Conservation (phyloP, 768 basidiomycete genomes). For the Guyanaporus albipodus region DNA sequence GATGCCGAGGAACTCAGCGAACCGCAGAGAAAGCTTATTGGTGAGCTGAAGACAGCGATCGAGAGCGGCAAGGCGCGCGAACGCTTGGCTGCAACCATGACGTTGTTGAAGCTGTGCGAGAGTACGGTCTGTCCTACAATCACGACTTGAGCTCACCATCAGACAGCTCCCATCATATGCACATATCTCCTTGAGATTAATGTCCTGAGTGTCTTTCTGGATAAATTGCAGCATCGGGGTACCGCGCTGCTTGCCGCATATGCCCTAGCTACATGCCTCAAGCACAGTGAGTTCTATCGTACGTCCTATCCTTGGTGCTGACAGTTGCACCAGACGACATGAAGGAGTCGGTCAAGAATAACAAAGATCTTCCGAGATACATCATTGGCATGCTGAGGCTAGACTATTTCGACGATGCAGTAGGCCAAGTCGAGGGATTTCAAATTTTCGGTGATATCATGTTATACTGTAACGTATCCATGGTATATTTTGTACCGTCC, state of each 20-base stretch:
- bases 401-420: constrained; percentile 4
- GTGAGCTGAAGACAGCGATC: constrained; percentile 4
- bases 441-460: constrained; percentile 23
- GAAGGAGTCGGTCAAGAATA: background rate
- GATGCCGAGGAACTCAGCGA: background rate
- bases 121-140: constrained; percentile 2
- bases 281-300: constrained; percentile 5
- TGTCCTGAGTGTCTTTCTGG: constrained; percentile 8
- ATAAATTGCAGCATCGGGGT: constrained; percentile 11
- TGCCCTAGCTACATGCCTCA: constrained; percentile 13
- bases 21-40: constrained; percentile 9
- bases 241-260: constrained; percentile 18
- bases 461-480: constrained; percentile 14
- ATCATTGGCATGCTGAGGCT: constrained; percentile 3
- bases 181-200: constrained; percentile 3
- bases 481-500: too few relatives aligned
- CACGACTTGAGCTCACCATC: background rate
- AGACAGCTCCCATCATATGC: constrained; percentile 5
- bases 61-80: constrained; percentile 3
- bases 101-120: constrained; percentile 17
- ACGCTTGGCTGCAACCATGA: constrained; percentile 20
- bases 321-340: constrained; percentile 8
- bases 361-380: background rate
- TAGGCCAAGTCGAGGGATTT: constrained; percentile 5
- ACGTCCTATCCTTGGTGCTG: background rate